These are phyloP conservation scores for Chalciporus chontae DNA, from an alignment of 768 basidiomycete genomes.

Conservation along the genomic window DNA sequence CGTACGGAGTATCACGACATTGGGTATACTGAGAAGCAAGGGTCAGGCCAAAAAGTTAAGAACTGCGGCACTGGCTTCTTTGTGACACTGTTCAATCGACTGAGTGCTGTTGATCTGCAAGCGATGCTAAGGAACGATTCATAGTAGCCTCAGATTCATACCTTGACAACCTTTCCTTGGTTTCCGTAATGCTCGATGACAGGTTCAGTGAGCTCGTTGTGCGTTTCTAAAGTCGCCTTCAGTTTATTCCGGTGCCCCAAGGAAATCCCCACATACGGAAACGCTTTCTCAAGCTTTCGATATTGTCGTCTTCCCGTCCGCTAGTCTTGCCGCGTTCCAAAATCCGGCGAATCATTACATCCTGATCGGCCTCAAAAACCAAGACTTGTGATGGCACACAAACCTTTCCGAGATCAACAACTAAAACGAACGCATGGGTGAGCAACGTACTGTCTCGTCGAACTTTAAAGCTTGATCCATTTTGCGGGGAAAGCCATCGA, in stretches of 20 bases:
- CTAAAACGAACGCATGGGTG: constrained; percentile 11
- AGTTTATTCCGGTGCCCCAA: not conserved
- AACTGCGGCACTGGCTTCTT: constrained; percentile 53
- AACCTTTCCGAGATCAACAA: constrained; percentile 47
- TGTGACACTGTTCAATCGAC: constrained; percentile 71
- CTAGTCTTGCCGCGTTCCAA: constrained; percentile 90
- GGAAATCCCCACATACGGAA: constrained; percentile 61
- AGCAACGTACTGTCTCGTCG: constrained; percentile 69
- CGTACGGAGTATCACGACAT: constrained; percentile 19
- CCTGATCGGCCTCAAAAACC: constrained; percentile 84
- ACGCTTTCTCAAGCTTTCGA: constrained; percentile 92
- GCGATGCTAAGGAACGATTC: not conserved
- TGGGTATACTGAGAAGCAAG: constrained; percentile 4
- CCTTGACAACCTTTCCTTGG: constrained; percentile 68
- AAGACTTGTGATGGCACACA: constrained; percentile 77
- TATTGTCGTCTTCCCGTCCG: constrained; percentile 94
- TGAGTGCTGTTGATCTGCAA: constrained; percentile 63
- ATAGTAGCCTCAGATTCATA: constrained; percentile 25
- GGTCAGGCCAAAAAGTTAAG: constrained; percentile 39
- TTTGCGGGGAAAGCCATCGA: constrained; percentile 97
- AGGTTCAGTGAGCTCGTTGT: constrained; percentile 86
- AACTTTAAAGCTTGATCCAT: constrained; percentile 97
- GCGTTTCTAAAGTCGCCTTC: constrained; percentile 54
- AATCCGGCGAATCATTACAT: constrained; percentile 82
- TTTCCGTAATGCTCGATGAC: constrained; percentile 58